Base-by-base conservation (phyloP, 164 flowering plant species). In the Magnolia officinalis region DNA sequence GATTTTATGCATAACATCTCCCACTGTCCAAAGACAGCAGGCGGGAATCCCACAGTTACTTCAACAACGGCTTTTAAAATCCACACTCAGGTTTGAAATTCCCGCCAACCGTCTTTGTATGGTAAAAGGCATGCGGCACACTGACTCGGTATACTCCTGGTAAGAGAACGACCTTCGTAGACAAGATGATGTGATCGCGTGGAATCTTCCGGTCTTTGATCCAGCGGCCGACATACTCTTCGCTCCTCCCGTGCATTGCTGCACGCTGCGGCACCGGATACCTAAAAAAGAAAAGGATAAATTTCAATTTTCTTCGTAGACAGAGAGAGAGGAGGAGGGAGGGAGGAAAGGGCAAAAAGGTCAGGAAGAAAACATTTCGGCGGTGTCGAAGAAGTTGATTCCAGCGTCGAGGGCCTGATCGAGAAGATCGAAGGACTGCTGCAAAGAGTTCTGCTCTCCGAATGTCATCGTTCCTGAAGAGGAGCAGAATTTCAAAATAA, bases 241-340 rank as follows among this genome's bases (percentile, higher is more conserved):
- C 96, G 71, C 98, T 94, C 83, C 88, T 87, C 52, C 96, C 98
- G 58, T 92, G 95, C 23, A 94, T 90, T 69, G 86, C 86, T 2
- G 95, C 86, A 1, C 90, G 86, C 84, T 94, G 98, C 71, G 95
- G 96, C 81, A 94, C 95, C 18, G 97, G 98, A 83, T 94, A 94
- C 96, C 96, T 91, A 74, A 26, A 26, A 21, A 67, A 55, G 2
- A 13, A 69, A 10, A 16, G 31, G n/a, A 21, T 16, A 29, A 51
- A 71, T 11, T 71, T 16, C 7, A n/a, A 66, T 24, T 71, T 37
- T 37, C 45, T 37, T 37, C 45, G 45, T 37, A 37, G 45, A 37
- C 45, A 37, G 45, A 5, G 45, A 37, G 45, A 37, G 45, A 37
- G 6, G 45, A 1, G 45, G 45, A 37, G 18, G 61, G 4, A 55